Evolutionary conservation across 2,329 filamentous ascomycete genomes (phyloP).

Genomic region (Monosporascus ibericus): DNA sequence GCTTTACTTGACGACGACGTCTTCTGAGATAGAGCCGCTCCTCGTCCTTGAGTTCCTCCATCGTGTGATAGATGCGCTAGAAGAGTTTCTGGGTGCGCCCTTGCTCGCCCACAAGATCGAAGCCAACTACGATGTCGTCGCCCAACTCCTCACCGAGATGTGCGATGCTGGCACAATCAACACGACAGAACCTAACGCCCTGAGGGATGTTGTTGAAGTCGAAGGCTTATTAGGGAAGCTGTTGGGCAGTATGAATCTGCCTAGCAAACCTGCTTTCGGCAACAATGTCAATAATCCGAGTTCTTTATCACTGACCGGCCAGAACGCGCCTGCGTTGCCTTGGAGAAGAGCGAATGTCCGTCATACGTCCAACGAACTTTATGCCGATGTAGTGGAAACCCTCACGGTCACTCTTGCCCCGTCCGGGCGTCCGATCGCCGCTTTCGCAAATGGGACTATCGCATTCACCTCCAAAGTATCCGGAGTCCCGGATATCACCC

Average conservation of each 20-base stretch:
- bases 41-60: constrained; percentile 92
- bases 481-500: constrained; percentile 81
- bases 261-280: constrained; percentile 44
- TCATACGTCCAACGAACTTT: constrained; percentile 95
- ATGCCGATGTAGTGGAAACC: constrained; percentile 91
- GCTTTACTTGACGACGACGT: constrained; percentile 78
- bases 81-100: constrained; percentile 89
- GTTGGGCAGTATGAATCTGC: constrained; percentile 78
- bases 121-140: constrained; percentile 84
- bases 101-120: constrained; percentile 83
- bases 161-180: constrained; percentile 87
- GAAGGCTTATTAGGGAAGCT: constrained; percentile 86
- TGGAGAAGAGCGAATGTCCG: constrained; percentile 90
- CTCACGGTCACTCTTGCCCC: constrained; percentile 83
- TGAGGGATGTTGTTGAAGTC: constrained; percentile 87
- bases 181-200: constrained; percentile 87
- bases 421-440: constrained; percentile 79
- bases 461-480: constrained; percentile 94
- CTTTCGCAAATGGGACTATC: constrained; percentile 85
- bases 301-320: constrained; percentile 33
- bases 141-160: constrained; percentile 91
- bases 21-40: constrained; percentile 80
- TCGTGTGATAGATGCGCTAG: constrained; percentile 83
- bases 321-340: constrained; percentile 57
- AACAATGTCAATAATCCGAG: constrained; percentile 32